A percentile compares a stretch with the other conserved stretches of the same genome.
phyloP scores from a whole-genome alignment of 1,139 yeast species.

The Suhomyces coccinellae region DNA sequence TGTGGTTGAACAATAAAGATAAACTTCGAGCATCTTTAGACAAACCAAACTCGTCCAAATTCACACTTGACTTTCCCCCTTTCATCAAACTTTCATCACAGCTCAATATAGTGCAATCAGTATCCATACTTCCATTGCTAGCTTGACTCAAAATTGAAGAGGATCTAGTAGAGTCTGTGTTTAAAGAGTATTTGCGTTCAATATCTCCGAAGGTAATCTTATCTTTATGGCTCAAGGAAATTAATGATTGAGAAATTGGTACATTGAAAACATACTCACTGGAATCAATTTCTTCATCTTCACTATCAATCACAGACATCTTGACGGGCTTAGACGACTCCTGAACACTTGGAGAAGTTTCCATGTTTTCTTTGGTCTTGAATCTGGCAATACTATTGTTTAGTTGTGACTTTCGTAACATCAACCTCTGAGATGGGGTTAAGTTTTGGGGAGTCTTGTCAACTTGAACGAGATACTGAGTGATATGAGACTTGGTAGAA shows the following conservation, averaged over 20 bases:
- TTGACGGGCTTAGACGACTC: neutral
- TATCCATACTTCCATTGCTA: constrained; percentile 23
- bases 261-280: constrained; percentile 59
- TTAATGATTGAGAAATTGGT: constrained; percentile 57
- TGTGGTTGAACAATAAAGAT: constrained; percentile 38
- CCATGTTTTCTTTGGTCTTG: constrained; percentile 17
- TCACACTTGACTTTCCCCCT: constrained; percentile 7
- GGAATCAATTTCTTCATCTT: constrained; percentile 55
- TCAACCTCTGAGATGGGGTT: constrained; percentile 43
- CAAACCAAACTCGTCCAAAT: constrained; percentile 24
- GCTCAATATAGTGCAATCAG: constrained; percentile 19
- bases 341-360: neutral
- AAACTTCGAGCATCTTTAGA: constrained; percentile 53
- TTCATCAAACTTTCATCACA: constrained; percentile 12
- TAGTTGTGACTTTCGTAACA: constrained; percentile 33
- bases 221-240: constrained; percentile 29
- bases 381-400: constrained; percentile 25
- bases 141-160: constrained; percentile 42
- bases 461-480: constrained; percentile 25
- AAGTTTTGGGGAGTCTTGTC: constrained; percentile 31
- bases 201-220: constrained; percentile 23
- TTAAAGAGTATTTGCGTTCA: constrained; percentile 23
- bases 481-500: constrained; percentile 10
- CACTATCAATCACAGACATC: constrained; percentile 22
- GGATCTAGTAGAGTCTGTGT: constrained; percentile 42